phyloP scores from a whole-genome alignment of 768 basidiomycete genomes.

The Serendipita sp. region DNA sequence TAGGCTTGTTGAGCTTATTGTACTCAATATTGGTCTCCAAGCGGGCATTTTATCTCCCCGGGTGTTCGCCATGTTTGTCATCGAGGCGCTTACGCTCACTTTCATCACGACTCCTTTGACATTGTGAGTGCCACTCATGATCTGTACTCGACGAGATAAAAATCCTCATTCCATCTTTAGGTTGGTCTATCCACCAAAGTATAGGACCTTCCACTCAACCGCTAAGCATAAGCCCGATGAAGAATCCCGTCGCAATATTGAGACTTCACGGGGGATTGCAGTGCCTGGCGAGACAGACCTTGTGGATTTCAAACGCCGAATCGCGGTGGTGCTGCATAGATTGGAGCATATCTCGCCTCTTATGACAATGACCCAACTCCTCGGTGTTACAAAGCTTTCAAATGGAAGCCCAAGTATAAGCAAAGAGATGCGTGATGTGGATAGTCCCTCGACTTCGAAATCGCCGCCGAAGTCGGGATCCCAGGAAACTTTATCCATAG shows the following conservation, averaged over 20 bases:
- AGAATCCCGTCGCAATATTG: conserved; percentile 3
- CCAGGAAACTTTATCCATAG: neutral
- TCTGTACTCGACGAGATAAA: too few relatives aligned
- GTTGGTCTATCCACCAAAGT: conserved; percentile 52
- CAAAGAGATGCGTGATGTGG: neutral
- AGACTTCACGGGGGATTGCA: neutral
- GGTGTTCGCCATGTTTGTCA: conserved; percentile 76
- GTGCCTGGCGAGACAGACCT: conserved; percentile 1
- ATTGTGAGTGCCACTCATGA: conserved; percentile 17
- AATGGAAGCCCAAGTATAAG: neutral
- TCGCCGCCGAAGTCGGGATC: conserved; percentile 12
- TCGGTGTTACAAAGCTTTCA: conserved; percentile 13
- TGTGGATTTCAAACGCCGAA: conserved; percentile 14
- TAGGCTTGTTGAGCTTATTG: conserved; percentile 63
- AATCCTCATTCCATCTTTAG: too few relatives aligned
- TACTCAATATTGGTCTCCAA: conserved; percentile 70
- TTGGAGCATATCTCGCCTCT: conserved; percentile 27
- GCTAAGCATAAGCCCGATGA: conserved; percentile 6
- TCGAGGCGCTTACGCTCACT: conserved; percentile 60
- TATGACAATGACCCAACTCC: conserved; percentile 28
- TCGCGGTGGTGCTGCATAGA: conserved; percentile 26
- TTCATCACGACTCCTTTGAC: conserved; percentile 77
- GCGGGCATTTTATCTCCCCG: conserved; percentile 35
- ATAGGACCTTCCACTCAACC: conserved; percentile 23
- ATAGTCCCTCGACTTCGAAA: conserved; percentile 3